Conservation (phyloP, 1,139 yeast species). For the Ogataea hybrid region DNA sequence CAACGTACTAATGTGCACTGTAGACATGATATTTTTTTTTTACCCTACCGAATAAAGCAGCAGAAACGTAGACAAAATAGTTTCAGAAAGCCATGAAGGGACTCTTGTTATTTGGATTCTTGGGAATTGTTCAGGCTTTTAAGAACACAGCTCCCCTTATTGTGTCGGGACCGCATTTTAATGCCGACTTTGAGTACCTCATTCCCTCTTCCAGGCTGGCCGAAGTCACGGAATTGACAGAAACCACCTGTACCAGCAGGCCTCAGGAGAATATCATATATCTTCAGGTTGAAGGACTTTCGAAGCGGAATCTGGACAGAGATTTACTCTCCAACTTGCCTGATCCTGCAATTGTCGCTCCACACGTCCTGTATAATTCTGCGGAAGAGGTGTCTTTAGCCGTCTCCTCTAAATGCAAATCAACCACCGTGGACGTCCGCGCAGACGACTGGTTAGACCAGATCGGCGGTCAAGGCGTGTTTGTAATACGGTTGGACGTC, state of each 20-base stretch:
- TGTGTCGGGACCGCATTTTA: slow-evolving; percentile 15
- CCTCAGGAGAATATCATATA: slow-evolving; percentile 12
- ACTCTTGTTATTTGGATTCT: slow-evolving; percentile 7
- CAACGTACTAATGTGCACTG: slow-evolving; percentile 3
- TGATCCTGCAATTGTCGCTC: slow-evolving; percentile 10
- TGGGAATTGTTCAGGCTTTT: slow-evolving; percentile 19
- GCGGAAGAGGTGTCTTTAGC: neutral
- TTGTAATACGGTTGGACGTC: neutral
- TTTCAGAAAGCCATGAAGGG: slow-evolving; percentile 5
- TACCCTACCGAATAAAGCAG: slow-evolving; percentile 10
- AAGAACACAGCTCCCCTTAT: slow-evolving; percentile 29
- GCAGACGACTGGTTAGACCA: slow-evolving; percentile 16
- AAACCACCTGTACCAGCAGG: slow-evolving; percentile 6
- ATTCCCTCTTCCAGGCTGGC: slow-evolving; percentile 3
- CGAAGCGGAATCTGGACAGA: slow-evolving; percentile 11
- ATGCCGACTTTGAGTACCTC: slow-evolving; percentile 12
- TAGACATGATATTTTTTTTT: slow-evolving; percentile 1
- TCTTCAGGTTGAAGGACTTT: slow-evolving; percentile 22
- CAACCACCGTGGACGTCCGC: slow-evolving; percentile 2
- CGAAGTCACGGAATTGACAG: slow-evolving; percentile 10
- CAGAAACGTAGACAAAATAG: slow-evolving; percentile 11
- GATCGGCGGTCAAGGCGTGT: neutral
- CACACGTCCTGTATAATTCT: slow-evolving; percentile 25
- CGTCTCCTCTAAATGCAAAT: slow-evolving; percentile 14
- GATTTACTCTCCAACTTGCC: slow-evolving; percentile 8